Evolutionary conservation across 2,329 filamentous ascomycete genomes (phyloP).

Genomic region (Tolypocladium capitatum): DNA sequence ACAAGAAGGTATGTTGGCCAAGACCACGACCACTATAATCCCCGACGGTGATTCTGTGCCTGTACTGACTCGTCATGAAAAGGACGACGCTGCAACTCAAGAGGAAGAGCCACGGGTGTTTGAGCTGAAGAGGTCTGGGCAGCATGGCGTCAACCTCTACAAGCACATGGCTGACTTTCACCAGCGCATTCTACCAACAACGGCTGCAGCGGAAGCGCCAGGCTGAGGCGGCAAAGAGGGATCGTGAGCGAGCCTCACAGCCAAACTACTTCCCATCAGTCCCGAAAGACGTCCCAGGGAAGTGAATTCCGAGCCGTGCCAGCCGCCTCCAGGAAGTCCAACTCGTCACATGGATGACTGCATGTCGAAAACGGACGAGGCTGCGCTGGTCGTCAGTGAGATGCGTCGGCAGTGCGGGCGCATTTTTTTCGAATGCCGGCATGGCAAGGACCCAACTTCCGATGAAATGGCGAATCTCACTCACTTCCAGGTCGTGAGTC

Average conservation of each 20-base stretch:
- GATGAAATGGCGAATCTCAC: too few relatives aligned
- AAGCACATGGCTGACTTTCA: background rate
- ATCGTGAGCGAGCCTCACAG: conserved; percentile 66
- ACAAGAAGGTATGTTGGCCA: conserved; percentile 2
- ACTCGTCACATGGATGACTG: background rate
- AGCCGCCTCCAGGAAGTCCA: too few relatives aligned
- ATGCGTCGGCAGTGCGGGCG: background rate
- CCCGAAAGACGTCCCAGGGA: conserved; percentile 45
- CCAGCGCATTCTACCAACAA: conserved; percentile 73
- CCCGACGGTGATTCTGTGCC: background rate
- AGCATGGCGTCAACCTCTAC: background rate
- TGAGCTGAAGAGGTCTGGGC: conserved; percentile 60
- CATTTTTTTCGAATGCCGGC: too few relatives aligned
- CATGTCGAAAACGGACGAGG: background rate
- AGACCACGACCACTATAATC: background rate
- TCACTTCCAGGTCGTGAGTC: too few relatives aligned
- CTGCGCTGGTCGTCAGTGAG: background rate
- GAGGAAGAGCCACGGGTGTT: conserved; percentile 71
- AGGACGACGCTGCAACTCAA: conserved; percentile 10
- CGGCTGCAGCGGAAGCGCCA: conserved; percentile 58
- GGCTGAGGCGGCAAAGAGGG: conserved; percentile 50
- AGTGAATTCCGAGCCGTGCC: conserved; percentile 3
- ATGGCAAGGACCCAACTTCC: too few relatives aligned
- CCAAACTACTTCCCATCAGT: conserved; percentile 76
- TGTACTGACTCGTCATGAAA: conserved; percentile 4